These are phyloP conservation scores for Fusarium sororula DNA, from an alignment of 2,329 filamentous ascomycete species.

Conservation along the genomic window DNA sequence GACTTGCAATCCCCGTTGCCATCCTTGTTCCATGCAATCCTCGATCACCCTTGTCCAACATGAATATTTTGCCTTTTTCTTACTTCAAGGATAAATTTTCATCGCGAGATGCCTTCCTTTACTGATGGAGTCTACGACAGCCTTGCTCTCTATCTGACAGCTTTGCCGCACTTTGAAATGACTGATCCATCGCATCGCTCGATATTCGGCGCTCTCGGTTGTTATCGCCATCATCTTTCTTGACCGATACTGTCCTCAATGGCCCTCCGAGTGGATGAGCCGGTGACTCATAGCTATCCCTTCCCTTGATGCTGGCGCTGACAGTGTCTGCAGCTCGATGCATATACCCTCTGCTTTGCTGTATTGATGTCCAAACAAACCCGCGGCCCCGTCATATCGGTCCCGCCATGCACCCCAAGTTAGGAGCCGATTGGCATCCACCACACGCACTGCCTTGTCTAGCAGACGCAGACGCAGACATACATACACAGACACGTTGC, in stretches of 20 bases:
- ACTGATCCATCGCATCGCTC: conserved; percentile 14
- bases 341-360: conserved; percentile 38
- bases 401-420: conserved; percentile 39
- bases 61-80: conserved; percentile 27
- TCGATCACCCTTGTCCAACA: conserved; percentile 29
- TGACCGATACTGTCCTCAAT: conserved; percentile 4
- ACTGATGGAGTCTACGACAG: conserved; percentile 2
- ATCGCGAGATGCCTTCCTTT: conserved; percentile 18
- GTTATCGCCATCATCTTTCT: not conserved
- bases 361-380: conserved; percentile 46
- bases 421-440: conserved; percentile 42
- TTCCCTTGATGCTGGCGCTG: conserved; percentile 29
- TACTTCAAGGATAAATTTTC: conserved; percentile 8
- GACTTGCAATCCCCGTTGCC: conserved; percentile 35
- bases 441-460: conserved; percentile 35
- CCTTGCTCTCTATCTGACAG: not conserved
- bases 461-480: conserved; percentile 1
- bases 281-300: conserved; percentile 40
- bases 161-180: conserved; percentile 8
- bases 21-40: conserved; percentile 38
- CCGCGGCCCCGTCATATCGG: conserved; percentile 41
- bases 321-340: conserved; percentile 33
- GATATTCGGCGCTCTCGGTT: not conserved
- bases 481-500: conserved; percentile 34
- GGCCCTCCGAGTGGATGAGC: conserved; percentile 30